phyloP scores from a whole-genome alignment of 2,329 filamentous ascomycete species.

The Dactylonectria estremocensis region DNA sequence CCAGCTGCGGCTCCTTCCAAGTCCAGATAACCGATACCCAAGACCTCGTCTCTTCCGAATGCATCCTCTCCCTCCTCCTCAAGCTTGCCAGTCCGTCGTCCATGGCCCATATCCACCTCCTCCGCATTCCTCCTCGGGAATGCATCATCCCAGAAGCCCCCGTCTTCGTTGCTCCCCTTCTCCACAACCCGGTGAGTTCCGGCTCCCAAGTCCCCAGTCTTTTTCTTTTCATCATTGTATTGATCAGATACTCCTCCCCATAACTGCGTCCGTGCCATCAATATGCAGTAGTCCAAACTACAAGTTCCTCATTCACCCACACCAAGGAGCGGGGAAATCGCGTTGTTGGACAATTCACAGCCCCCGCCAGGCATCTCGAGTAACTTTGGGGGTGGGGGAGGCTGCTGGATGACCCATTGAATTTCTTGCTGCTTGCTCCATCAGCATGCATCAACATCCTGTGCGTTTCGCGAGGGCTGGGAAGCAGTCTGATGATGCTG shows the following conservation, averaged over 20 bases:
- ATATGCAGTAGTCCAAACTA: conserved; percentile 10
- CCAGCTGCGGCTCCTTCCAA: conserved; percentile 13
- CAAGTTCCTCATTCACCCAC: neutral
- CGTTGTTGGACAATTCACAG: neutral
- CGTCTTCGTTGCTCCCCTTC: conserved; percentile 14
- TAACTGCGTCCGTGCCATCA: neutral
- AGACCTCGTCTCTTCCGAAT: conserved; percentile 6
- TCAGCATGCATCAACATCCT: conserved; percentile 18
- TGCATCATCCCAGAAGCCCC: conserved; percentile 13
- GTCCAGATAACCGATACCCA: conserved; percentile 8
- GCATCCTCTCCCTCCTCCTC: conserved; percentile 9
- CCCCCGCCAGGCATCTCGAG: conserved; percentile 1
- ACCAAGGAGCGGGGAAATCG: conserved; percentile 1
- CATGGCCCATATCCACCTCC: conserved; percentile 3
- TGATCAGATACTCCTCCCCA: neutral
- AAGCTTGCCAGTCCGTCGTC: conserved; percentile 15
- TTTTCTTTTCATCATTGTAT: neutral
- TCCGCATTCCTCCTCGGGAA: conserved; percentile 6
- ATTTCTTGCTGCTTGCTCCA: conserved; percentile 14
- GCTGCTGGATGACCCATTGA: conserved; percentile 10
- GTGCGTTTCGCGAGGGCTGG: conserved; percentile 13
- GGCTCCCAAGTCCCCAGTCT: neutral
- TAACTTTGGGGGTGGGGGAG: conserved; percentile 27
- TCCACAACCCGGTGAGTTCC: conserved; percentile 23
- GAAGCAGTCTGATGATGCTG: conserved; percentile 15